phyloP scores from a whole-genome alignment of 108 stramenopile species.

The Skeletonema tropicum region DNA sequence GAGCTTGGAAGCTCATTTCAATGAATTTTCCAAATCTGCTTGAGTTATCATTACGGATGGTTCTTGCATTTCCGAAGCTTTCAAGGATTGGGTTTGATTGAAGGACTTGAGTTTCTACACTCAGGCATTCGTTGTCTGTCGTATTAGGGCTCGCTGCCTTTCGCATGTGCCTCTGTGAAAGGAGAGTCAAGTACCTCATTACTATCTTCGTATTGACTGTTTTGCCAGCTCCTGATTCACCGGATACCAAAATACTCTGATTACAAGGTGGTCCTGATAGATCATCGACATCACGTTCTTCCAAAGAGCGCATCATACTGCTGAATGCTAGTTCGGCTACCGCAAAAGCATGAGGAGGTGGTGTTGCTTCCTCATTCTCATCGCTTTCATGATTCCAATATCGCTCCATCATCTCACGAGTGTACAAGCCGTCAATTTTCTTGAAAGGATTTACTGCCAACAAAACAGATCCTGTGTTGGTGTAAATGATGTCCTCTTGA shows the following conservation, averaged over 20 bases:
- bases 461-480: constrained; percentile 89
- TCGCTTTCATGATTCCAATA: constrained; percentile 20
- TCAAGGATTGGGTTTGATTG: constrained; percentile 91
- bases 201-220: constrained; percentile 90
- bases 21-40: constrained; percentile 97
- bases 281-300: constrained; percentile 38
- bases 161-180: constrained; percentile 51
- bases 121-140: constrained; percentile 27
- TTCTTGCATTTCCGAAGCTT: constrained; percentile 93
- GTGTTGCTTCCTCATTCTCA: constrained; percentile 10
- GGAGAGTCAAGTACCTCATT: constrained; percentile 81
- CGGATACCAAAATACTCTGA: constrained; percentile 75
- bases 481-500: constrained; percentile 78
- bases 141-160: constrained; percentile 50
- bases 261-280: constrained; percentile 34
- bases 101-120: constrained; percentile 82
- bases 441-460: constrained; percentile 93
- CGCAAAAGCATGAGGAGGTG: constrained; percentile 81
- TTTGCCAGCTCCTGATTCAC: constrained; percentile 87
- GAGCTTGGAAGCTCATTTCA: constrained; percentile 68
- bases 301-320: constrained; percentile 59
- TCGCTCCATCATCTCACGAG: constrained; percentile 29
- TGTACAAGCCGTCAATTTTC: constrained; percentile 39
- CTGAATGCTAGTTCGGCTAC: constrained; percentile 94
- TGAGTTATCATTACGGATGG: constrained; percentile 90